Base-by-base conservation (phyloP, 306 rosid species). In the Quercus ilex region DNA sequence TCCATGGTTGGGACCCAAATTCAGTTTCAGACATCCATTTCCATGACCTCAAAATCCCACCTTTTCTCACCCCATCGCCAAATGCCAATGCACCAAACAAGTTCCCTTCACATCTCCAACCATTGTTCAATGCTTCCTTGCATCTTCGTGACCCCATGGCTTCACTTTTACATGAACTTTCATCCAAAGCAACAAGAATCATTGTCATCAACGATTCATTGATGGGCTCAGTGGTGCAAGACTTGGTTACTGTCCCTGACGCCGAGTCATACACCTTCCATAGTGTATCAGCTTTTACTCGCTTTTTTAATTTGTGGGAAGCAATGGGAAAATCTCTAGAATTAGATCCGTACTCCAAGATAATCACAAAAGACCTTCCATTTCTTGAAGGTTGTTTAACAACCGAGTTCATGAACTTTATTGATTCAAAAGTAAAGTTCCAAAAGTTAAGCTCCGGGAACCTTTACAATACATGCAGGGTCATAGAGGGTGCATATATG, bases 21-120 rank as follows among this genome's bases (percentile, higher is more conserved):
- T 74, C 83, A 26, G 51, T 57, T 12, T 26, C 82, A 20, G 74
- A 78, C 69, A 71, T 93, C 59, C 89, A 89, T 6, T 74, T 92
- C 56, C 94, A 90, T 53, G 88, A 90, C 86, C 75, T 89, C 75
- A 5, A 19, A 10, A 77, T 83, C 52, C 96, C 94, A 5, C 46
- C 81, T 55, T 84, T 86, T 30, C 51, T 9, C 3, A 85, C 90
- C 56, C 96, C 91, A 77, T 83, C 77, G 2, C 93, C 93, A 0
- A 76, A 89, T 74, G 92, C 97, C 12, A 23, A 55, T 7, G 72
- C 85, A 1, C 17, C 69, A 5, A 62, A 73, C 63, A 85, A 51
- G 14, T 89, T 93, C 82, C 97, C 97, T 3, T 82, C 94, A 0
- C 96, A 93, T 58, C 95, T 92, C 43, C 51, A 83, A 2, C 98